Base-by-base conservation (phyloP, 129 eudicot genomes). In the Centrapalus pauciflorus region DNA sequence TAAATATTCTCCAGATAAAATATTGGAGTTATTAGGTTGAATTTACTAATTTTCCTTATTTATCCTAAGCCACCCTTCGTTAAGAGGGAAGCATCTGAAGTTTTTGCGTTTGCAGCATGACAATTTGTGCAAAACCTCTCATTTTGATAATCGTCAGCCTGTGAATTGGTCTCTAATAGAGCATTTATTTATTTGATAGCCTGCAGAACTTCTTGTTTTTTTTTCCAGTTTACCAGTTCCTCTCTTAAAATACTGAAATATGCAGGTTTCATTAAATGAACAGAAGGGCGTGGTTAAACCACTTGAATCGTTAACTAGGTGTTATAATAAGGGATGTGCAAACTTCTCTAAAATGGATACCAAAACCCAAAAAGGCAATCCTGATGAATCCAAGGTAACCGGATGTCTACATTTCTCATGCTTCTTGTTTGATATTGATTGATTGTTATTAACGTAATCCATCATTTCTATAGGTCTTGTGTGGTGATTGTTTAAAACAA, bases 181-280 rank as follows among this genome's bases (percentile, higher is more conserved):
- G n/a, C n/a, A n/a, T n/a, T n/a, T n/a, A n/a, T n/a, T n/a, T n/a
- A n/a, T n/a, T n/a, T n/a, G n/a, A n/a, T n/a, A 4, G 24, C 24
- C 17, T 55, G 32, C 12, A 29, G 26, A 21, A 14, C 8, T 7
- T 46, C 19, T 56, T n/a, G 13, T 13, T 43, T 64, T 55, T 55
- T 8, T 13, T 69, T 6, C 17, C 4, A 33, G 25, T 32, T 57
- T 59, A 46, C 49, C 26, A 3, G 0, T 70, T 33, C 7, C 4
- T 14, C 2, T 24, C 13, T 59, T 3, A 14, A 59, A 20, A 32
- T 46, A 7, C 64, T 64, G 65, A 74, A 74, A 74, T 21, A 43
- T 4, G 67, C 84, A 75, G 86, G 84, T 65, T 41, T 61, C 80
- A 6, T 43, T 51, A 60, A 67, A 55, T 40, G 79, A 71, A 71